These are phyloP conservation scores for Microdochium nivale DNA, from an alignment of 2,329 filamentous ascomycete genomes.

Conservation along the genomic window DNA sequence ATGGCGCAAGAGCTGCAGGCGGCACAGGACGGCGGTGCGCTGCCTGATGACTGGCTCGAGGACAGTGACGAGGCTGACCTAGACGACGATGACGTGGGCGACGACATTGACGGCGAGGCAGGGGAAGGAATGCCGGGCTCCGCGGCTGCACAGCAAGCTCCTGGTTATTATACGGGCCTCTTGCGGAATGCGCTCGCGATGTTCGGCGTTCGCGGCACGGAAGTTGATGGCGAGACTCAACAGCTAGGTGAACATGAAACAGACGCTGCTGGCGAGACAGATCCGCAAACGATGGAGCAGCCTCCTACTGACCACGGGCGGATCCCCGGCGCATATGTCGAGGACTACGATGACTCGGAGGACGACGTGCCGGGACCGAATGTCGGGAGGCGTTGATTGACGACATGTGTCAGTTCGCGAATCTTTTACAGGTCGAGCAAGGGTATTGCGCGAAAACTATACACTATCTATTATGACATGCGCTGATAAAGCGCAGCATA, in stretches of 20 bases:
- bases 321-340: conserved; percentile 16
- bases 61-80: conserved; percentile 4
- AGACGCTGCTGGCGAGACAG: conserved; percentile 3
- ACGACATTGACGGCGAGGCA: conserved; percentile 5
- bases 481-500: too few species aligned
- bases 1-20: background rate
- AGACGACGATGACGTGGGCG: conserved; percentile 5
- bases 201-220: background rate
- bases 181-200: conserved; percentile 2
- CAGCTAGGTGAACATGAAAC: background rate
- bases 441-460: too few species aligned
- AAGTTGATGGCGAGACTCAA: background rate
- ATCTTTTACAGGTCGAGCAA: too few species aligned
- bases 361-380: conserved; percentile 11
- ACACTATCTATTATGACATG: too few species aligned
- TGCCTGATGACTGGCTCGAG: conserved; percentile 5
- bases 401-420: background rate
- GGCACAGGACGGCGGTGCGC: conserved; percentile 2
- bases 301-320: background rate
- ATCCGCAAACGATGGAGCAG: background rate
- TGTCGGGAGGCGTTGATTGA: conserved; percentile 1
- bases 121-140: background rate
- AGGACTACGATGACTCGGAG: conserved; percentile 9
- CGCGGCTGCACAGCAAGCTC: conserved; percentile 1
- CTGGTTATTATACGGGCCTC: conserved; percentile 2